Percentiles rank a stretch among this genome's conserved stretches.
These are phyloP conservation scores for Trametes sp. DNA, from an alignment of 1,284 basidiomycete species.

Conservation along the genomic window DNA sequence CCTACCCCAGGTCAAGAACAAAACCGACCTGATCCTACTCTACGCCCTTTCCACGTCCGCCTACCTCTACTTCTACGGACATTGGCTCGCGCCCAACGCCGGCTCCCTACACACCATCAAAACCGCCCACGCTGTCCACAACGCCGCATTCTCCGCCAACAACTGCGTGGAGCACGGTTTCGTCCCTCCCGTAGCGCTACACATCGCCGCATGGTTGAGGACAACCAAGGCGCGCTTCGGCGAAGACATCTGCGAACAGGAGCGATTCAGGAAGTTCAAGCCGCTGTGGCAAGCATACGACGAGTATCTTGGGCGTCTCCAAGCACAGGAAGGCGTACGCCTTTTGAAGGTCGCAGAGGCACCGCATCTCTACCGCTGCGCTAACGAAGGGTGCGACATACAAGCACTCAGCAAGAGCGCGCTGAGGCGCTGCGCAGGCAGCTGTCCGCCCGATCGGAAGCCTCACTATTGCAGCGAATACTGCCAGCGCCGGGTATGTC, in stretches of 20 bases:
- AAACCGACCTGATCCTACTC: neutral
- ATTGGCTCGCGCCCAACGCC: conserved; percentile 3
- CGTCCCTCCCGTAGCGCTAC: conserved; percentile 7
- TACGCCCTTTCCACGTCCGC: conserved; percentile 10
- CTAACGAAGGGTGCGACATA: conserved; percentile 20
- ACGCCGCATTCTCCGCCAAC: conserved; percentile 10
- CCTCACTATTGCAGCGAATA: conserved; percentile 23
- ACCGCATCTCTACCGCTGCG: conserved; percentile 18
- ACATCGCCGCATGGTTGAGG: conserved; percentile 12
- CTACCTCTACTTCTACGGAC: conserved; percentile 7
- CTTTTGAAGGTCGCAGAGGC: conserved; percentile 1
- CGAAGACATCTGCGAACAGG: neutral
- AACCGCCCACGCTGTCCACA: neutral
- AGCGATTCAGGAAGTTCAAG: neutral
- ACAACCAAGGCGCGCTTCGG: conserved; percentile 6
- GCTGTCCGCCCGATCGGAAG: conserved; percentile 13
- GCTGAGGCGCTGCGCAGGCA: conserved; percentile 10
- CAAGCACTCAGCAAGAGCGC: conserved; percentile 11
- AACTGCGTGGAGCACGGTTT: conserved; percentile 7
- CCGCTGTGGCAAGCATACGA: conserved; percentile 1
- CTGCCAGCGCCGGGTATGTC: conserved; percentile 15
- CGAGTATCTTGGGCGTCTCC: neutral
- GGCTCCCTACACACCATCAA: conserved; percentile 6
- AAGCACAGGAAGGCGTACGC: neutral
- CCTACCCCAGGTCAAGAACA: conserved; percentile 1